Percentiles rank a stretch among this genome's conserved stretches.
Evolutionary conservation across 2,329 filamentous ascomycete genomes (phyloP).

Genomic region (Bipolaris victoriae): DNA sequence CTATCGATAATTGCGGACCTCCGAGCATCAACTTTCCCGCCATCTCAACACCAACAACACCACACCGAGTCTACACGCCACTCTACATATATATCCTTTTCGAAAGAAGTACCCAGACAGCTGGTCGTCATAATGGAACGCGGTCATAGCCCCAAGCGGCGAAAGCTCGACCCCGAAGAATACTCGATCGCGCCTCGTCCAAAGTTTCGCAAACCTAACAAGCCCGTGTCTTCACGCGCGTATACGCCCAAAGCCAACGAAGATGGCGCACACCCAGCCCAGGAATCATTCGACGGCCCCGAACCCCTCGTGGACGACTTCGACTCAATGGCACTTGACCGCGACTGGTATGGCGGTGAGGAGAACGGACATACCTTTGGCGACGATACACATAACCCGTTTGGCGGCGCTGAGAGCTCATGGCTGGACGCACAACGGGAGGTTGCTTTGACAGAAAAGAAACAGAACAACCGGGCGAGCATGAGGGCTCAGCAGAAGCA

Average conservation of each 20-base stretch:
- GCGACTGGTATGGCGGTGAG: conserved; percentile 92
- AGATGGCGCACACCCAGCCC: conserved; percentile 54
- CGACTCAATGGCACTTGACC: conserved; percentile 77
- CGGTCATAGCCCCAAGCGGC: conserved; percentile 65
- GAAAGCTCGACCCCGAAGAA: conserved; percentile 69
- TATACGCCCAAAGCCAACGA: conserved; percentile 43
- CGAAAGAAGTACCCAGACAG: neutral
- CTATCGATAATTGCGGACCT: conserved; percentile 36
- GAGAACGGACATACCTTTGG: conserved; percentile 86
- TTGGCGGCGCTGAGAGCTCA: conserved; percentile 74
- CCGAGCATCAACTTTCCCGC: conserved; percentile 21
- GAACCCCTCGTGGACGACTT: conserved; percentile 68
- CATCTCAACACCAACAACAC: conserved; percentile 4
- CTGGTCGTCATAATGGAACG: conserved; percentile 41
- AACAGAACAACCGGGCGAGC: conserved; percentile 72
- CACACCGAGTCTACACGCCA: neutral
- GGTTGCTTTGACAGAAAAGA: conserved; percentile 77
- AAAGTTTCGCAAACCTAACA: conserved; percentile 48
- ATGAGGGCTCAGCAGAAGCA: conserved; percentile 83
- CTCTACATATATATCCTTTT: neutral
- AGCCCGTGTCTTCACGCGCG: conserved; percentile 43
- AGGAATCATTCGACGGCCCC: conserved; percentile 65
- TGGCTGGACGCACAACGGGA: conserved; percentile 79
- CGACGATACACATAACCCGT: conserved; percentile 91
- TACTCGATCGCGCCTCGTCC: conserved; percentile 61